phyloP scores from a whole-genome alignment of 768 basidiomycete species.

The Russula abietina region DNA sequence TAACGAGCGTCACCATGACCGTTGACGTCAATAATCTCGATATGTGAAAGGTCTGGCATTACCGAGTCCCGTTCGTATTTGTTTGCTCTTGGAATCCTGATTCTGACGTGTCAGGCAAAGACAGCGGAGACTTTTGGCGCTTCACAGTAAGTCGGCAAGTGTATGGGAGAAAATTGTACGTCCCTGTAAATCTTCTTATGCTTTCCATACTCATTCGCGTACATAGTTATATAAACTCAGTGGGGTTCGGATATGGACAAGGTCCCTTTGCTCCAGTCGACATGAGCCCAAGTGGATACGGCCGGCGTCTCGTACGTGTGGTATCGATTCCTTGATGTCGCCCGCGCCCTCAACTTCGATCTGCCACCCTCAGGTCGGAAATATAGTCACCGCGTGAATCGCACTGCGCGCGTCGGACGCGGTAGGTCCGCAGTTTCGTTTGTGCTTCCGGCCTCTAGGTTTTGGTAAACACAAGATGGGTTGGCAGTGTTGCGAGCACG shows the following conservation, averaged over 20 bases:
- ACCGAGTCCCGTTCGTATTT: constrained; percentile 68
- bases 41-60: constrained; percentile 79
- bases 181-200: no score
- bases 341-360: constrained; percentile 94
- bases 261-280: not conserved
- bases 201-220: not conserved
- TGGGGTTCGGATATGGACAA: constrained; percentile 29
- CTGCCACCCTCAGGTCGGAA: constrained; percentile 69
- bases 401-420: constrained; percentile 92
- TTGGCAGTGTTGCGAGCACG: no score
- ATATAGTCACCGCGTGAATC: constrained; percentile 93
- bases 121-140: no score
- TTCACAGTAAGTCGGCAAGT: no score
- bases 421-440: constrained; percentile 71
- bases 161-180: no score
- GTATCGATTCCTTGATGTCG: constrained; percentile 78
- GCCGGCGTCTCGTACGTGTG: no score
- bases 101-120: not conserved
- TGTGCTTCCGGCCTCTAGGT: no score
- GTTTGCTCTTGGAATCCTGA: not conserved
- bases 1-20: constrained; percentile 98
- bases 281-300: constrained; percentile 73
- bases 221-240: constrained; percentile 36
- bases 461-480: constrained; percentile 66
- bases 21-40: constrained; percentile 97